Evolutionary conservation across 202 grass and related monocot species (phyloP).

Genomic region (Brachypodium distachyon): DNA sequence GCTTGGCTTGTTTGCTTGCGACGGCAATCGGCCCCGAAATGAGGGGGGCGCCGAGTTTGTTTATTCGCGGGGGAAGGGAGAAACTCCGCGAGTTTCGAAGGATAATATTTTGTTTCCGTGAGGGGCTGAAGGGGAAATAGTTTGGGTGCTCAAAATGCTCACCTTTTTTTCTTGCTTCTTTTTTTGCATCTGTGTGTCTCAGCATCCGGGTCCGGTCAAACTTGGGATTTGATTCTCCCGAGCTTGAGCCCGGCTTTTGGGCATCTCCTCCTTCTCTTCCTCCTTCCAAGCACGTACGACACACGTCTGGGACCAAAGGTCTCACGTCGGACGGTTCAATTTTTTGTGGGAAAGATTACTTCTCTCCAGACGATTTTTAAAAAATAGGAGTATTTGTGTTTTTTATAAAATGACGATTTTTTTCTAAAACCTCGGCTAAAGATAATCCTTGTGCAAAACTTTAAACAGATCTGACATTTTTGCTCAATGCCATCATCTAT

Average conservation of each 20-base stretch:
- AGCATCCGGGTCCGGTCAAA: conserved; percentile 58
- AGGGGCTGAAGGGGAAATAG: conserved; percentile 15
- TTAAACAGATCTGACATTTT: too few relatives aligned
- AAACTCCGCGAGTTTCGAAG: neutral
- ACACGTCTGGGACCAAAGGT: neutral
- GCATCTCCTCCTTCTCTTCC: conserved; percentile 3
- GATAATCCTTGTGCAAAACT: too few relatives aligned
- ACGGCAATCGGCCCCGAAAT: conserved; percentile 27
- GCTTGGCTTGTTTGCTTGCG: conserved; percentile 33
- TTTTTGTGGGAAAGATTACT: too few relatives aligned
- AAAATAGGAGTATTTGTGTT: too few relatives aligned
- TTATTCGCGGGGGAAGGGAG: neutral
- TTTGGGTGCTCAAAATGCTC: neutral
- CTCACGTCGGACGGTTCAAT: too few relatives aligned
- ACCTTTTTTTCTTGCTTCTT: neutral
- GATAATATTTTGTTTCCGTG: neutral
- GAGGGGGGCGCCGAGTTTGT: neutral
- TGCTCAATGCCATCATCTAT: too few relatives aligned
- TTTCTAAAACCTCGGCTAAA: too few relatives aligned
- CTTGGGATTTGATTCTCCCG: conserved; percentile 51
- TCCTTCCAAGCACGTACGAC: neutral
- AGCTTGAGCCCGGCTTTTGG: conserved; percentile 33
- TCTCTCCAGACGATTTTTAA: too few relatives aligned
- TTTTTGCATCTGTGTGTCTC: conserved; percentile 8
- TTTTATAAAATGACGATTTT: too few relatives aligned